Conservation (phyloP, 179 eudicot genomes). For the Silene vulgaris region DNA sequence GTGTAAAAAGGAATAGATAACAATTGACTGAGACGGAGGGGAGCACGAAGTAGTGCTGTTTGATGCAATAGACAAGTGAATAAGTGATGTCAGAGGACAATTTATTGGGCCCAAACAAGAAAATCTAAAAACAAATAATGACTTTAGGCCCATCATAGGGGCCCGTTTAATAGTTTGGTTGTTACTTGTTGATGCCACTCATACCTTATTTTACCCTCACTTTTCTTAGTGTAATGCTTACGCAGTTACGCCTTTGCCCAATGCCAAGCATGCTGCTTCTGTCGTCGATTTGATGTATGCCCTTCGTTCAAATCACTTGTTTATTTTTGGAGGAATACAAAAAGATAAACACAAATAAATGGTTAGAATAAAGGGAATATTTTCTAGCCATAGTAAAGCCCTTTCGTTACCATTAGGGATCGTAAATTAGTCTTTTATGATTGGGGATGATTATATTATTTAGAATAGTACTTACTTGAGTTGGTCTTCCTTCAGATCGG, state of each 20-base stretch:
- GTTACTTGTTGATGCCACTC: neutral
- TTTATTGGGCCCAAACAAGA: neutral
- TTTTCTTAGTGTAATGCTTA: neutral
- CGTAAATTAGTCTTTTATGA: too few species aligned
- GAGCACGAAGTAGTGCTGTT: neutral
- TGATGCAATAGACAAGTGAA: slow-evolving; percentile 1
- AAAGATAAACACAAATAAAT: too few species aligned
- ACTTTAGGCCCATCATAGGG: neutral
- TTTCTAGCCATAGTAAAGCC: too few species aligned
- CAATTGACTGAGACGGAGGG: too few species aligned
- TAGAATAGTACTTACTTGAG: too few species aligned
- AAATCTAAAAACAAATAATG: neutral
- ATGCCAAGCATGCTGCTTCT: neutral
- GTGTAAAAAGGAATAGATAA: too few species aligned
- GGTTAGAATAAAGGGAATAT: too few species aligned
- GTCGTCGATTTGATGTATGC: neutral
- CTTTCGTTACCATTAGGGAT: too few species aligned
- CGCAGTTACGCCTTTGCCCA: neutral
- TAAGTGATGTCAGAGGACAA: neutral
- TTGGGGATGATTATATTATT: too few species aligned
- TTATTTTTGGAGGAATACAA: too few species aligned
- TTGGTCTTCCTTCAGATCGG: too few species aligned
- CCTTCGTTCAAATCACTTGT: neutral
- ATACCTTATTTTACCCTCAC: neutral
- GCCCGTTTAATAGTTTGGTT: neutral